Evolutionary conservation across 495 filamentous ascomycete species (phyloP).

Genomic region (Bryoglossum gracile): DNA sequence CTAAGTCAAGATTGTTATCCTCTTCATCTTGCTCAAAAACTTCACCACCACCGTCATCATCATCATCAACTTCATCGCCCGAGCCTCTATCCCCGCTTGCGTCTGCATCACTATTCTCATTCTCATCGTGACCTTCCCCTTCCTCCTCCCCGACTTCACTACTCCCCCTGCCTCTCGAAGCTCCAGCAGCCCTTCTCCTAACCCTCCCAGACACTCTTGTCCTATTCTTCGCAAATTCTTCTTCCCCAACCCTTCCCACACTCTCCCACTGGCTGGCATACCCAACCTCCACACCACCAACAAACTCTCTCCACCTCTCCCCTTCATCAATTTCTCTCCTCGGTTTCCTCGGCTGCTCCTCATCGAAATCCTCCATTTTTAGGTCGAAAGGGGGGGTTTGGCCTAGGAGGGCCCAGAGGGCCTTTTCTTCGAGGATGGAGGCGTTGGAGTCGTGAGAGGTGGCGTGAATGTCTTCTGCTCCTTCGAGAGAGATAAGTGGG

Average conservation of each 20-base stretch:
- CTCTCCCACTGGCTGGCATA: constrained; percentile 44
- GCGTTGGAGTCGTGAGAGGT: too few relatives aligned
- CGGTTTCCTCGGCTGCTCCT: constrained; percentile 19
- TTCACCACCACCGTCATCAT: background rate
- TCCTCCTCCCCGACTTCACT: background rate
- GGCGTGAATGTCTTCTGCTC: too few relatives aligned
- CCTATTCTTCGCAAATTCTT: background rate
- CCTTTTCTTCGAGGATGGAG: too few relatives aligned
- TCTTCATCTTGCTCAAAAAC: constrained; percentile 4
- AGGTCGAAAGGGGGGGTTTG: constrained; percentile 16
- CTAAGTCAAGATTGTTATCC: constrained; percentile 10
- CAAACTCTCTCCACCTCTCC: constrained; percentile 39
- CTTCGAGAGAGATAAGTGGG: too few relatives aligned
- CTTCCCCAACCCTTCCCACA: background rate
- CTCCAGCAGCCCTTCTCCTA: background rate
- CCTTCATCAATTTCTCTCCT: constrained; percentile 30
- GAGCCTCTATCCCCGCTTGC: too few relatives aligned
- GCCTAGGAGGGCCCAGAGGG: constrained; percentile 46
- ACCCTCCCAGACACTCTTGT: constrained; percentile 7
- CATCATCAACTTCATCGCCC: constrained; percentile 1
- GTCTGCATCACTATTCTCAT: too few relatives aligned
- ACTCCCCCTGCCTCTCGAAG: background rate
- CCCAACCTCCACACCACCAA: too few relatives aligned
- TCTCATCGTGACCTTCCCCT: too few relatives aligned
- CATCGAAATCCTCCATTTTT: constrained; percentile 9